phyloP scores from a whole-genome alignment of 495 filamentous ascomycete genomes.

The Penicillium cinerascens region DNA sequence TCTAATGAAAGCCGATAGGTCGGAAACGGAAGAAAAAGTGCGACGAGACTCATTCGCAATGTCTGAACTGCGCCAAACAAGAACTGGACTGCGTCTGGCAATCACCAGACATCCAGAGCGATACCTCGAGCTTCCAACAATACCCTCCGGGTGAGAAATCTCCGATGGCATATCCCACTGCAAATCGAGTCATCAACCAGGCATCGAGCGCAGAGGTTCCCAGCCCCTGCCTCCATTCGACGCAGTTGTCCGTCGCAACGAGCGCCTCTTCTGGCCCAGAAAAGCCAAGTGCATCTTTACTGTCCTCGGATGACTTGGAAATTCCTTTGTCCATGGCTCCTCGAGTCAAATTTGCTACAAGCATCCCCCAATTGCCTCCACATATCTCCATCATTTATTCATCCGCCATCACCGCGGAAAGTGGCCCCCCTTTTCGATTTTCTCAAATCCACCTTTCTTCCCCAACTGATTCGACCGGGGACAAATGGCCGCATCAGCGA shows the following conservation, averaged over 20 bases:
- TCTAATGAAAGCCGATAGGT: slow-evolving; percentile 1
- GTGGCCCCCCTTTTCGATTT: slow-evolving; percentile 18
- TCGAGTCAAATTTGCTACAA: too few relatives aligned
- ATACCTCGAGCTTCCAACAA: background rate
- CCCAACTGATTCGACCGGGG: slow-evolving; percentile 15
- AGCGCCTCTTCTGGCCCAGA: too few relatives aligned
- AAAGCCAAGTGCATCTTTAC: too few relatives aligned
- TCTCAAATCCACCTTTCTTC: slow-evolving; percentile 14
- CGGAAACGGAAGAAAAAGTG: slow-evolving; percentile 26
- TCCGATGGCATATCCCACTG: too few relatives aligned
- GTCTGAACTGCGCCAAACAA: slow-evolving; percentile 15
- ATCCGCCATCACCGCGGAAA: slow-evolving; percentile 10
- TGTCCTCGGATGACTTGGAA: too few relatives aligned
- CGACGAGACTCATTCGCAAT: slow-evolving; percentile 14
- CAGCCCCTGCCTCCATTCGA: too few relatives aligned
- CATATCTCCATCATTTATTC: background rate
- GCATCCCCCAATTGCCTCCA: too few relatives aligned
- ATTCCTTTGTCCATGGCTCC: too few relatives aligned
- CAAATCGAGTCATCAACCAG: too few relatives aligned
- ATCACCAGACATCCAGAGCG: background rate
- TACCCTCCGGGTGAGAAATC: too few relatives aligned
- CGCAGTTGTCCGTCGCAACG: too few relatives aligned
- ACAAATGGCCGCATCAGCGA: slow-evolving; percentile 8
- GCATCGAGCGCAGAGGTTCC: too few relatives aligned
- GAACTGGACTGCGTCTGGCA: slow-evolving; percentile 13